Evolutionary conservation across 2,329 filamentous ascomycete species (phyloP).

Genomic region (Aspergillus ochraceoroseus): DNA sequence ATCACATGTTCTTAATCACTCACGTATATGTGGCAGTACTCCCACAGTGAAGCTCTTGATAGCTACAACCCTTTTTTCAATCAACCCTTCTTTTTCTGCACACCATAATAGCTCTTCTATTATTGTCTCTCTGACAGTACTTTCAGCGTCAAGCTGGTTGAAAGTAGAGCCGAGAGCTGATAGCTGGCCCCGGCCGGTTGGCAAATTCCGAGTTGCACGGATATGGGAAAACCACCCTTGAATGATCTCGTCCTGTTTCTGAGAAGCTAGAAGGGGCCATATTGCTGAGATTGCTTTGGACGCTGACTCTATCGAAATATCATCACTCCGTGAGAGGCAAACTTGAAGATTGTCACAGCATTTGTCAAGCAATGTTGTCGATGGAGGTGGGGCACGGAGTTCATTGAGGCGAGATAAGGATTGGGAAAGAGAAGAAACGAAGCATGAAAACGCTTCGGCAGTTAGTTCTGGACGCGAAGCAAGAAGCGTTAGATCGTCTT

Average conservation of each 20-base stretch:
- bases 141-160: conserved; percentile 27
- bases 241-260: conserved; percentile 34
- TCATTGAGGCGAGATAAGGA: conserved; percentile 18
- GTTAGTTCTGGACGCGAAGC: conserved; percentile 40
- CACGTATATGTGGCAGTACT: conserved; percentile 39
- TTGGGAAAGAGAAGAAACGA: conserved; percentile 38
- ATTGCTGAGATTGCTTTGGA: conserved; percentile 40
- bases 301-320: conserved; percentile 39
- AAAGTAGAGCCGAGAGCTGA: conserved; percentile 41
- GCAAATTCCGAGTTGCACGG: conserved; percentile 33
- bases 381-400: conserved; percentile 16
- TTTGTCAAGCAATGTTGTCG: conserved; percentile 26
- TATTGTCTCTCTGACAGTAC: conserved; percentile 27
- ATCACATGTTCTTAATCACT: neutral
- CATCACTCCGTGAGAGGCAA: conserved; percentile 40
- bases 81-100: conserved; percentile 35
- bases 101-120: conserved; percentile 34
- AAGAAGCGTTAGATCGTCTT: conserved; percentile 40
- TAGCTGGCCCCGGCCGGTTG: conserved; percentile 44
- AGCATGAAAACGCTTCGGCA: conserved; percentile 39
- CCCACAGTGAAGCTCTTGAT: conserved; percentile 38
- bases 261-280: conserved; percentile 34
- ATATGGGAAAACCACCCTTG: conserved; percentile 41
- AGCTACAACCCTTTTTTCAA: conserved; percentile 41
- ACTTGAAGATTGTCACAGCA: conserved; percentile 36